phyloP scores from a whole-genome alignment of 306 rosid species.

The Cercis canadensis region DNA sequence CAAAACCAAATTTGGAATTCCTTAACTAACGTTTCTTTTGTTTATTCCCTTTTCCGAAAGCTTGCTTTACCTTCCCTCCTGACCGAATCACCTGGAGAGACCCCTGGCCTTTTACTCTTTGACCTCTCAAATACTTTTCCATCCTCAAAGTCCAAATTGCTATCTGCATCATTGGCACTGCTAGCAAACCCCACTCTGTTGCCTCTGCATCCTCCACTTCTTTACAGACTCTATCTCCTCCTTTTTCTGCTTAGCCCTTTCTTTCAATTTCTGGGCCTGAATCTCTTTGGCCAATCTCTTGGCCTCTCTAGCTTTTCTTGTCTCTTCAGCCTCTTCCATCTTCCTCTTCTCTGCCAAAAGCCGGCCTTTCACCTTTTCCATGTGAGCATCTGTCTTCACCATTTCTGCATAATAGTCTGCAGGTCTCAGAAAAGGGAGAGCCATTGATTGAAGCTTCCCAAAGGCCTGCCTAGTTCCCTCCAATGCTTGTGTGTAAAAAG shows the following conservation, averaged over 20 bases:
- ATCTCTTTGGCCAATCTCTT: slow-evolving; percentile 81
- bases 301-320: slow-evolving; percentile 83
- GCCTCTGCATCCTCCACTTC: slow-evolving; percentile 93
- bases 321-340: slow-evolving; percentile 91
- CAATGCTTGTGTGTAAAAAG: slow-evolving; percentile 82
- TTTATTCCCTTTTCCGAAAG: slow-evolving; percentile 48
- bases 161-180: slow-evolving; percentile 50
- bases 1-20: slow-evolving; percentile 83
- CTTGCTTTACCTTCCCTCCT: slow-evolving; percentile 70
- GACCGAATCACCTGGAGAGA: slow-evolving; percentile 79
- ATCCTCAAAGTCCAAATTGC: slow-evolving; percentile 62
- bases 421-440: slow-evolving; percentile 80
- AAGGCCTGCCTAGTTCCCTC: slow-evolving; percentile 80
- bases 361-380: slow-evolving; percentile 80
- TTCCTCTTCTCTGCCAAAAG: slow-evolving; percentile 70
- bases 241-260: slow-evolving; percentile 80
- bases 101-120: slow-evolving; percentile 72
- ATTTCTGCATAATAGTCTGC: slow-evolving; percentile 87
- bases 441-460: slow-evolving; percentile 73
- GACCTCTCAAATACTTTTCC: slow-evolving; percentile 78
- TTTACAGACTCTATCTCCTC: too few species aligned
- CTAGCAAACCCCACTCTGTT: slow-evolving; percentile 84
- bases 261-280: slow-evolving; percentile 81
- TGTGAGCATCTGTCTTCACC: slow-evolving; percentile 87
- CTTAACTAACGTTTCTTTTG: slow-evolving; percentile 56